These are phyloP conservation scores for Bruguiera sexangula DNA, from an alignment of 345 rosid genomes.

Conservation along the genomic window DNA sequence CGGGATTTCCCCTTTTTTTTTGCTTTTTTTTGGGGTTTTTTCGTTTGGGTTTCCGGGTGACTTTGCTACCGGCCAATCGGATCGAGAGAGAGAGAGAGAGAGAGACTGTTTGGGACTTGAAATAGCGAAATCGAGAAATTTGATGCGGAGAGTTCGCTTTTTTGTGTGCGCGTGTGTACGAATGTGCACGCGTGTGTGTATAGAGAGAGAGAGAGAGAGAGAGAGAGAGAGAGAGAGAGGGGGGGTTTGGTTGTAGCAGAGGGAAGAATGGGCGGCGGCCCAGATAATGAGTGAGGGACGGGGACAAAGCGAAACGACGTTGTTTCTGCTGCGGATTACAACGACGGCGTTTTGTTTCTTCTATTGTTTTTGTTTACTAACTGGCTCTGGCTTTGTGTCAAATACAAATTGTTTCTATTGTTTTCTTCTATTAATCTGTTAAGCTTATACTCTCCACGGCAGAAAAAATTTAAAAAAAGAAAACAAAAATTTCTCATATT, in stretches of 20 bases:
- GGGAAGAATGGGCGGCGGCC: neutral
- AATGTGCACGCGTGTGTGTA: neutral
- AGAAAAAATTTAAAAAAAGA: too few relatives aligned
- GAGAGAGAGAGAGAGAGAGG: neutral
- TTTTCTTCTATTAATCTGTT: too few relatives aligned
- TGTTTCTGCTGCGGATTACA: neutral
- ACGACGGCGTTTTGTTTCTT: too few relatives aligned
- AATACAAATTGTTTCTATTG: too few relatives aligned
- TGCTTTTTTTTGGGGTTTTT: neutral
- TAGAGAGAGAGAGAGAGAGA: neutral
- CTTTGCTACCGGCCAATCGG: neutral
- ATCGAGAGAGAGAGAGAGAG: neutral
- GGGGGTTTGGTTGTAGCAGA: neutral
- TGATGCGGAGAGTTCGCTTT: neutral
- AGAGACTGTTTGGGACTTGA: neutral
- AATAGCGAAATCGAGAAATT: conserved; percentile 1
- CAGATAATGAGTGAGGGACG: neutral
- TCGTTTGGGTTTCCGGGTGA: neutral
- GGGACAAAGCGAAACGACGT: neutral
- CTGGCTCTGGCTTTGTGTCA: too few relatives aligned
- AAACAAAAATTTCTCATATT: too few relatives aligned
- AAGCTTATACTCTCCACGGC: too few relatives aligned
- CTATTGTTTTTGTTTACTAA: too few relatives aligned
- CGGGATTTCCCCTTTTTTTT: neutral
- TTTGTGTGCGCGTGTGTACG: too few relatives aligned